Evolutionary conservation across 371 early-diverging fungal species (phyloP).

Genomic region (Basidiobolus meristosporus): DNA sequence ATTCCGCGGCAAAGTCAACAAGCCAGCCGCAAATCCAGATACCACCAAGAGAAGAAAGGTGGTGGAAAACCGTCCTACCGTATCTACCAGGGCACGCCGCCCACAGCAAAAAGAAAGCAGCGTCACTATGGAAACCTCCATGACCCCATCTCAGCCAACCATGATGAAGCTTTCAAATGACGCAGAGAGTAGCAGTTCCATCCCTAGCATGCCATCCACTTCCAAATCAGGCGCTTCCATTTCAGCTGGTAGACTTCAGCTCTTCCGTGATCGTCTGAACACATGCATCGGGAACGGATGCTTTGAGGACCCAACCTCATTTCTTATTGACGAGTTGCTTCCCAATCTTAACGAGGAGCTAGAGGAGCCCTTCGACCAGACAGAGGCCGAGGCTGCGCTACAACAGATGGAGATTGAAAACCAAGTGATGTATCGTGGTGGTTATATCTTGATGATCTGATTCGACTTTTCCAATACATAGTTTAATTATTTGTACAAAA

Average conservation of each 20-base stretch:
- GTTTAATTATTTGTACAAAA: too few relatives aligned
- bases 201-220: background rate
- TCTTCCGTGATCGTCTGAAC: background rate
- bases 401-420: conserved; percentile 34
- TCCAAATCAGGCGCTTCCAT: background rate
- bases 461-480: too few relatives aligned
- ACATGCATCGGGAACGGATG: background rate
- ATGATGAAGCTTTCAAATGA: background rate
- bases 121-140: conserved; percentile 1
- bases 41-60: conserved; percentile 30
- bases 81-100: conserved; percentile 7
- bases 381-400: conserved; percentile 25
- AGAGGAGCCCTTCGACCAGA: conserved; percentile 11
- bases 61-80: conserved; percentile 4
- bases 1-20: conserved; percentile 68
- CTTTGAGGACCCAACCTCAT: conserved; percentile 1
- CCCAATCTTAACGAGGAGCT: conserved; percentile 17
- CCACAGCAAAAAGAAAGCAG: conserved; percentile 13
- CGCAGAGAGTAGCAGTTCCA: background rate
- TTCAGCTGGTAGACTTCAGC: background rate
- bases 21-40: too few relatives aligned
- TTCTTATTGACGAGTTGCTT: conserved; percentile 13
- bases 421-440: conserved; percentile 50
- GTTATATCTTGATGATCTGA: conserved; percentile 39
- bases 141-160: background rate